These are phyloP conservation scores for Przewalskia tangutica DNA, from an alignment of 257 asterid genomes.

Conservation along the genomic window DNA sequence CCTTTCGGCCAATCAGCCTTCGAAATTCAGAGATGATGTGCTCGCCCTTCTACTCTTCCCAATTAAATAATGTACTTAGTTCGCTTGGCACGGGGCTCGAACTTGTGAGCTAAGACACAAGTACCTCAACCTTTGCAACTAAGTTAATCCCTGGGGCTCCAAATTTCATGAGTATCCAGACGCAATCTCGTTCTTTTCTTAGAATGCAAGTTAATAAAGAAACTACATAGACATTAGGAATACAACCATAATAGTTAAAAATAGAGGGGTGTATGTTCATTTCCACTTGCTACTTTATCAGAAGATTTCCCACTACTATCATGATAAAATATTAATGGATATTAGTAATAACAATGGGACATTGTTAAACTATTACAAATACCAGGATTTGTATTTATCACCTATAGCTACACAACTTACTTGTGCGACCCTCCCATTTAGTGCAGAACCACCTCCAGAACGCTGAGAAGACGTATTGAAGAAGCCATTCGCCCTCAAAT, in stretches of 20 bases:
- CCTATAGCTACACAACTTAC: constrained; percentile 38
- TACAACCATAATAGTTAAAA: not conserved
- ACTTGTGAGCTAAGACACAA: not conserved
- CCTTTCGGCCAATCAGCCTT: not conserved
- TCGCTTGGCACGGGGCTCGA: not conserved
- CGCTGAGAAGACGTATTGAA: constrained; percentile 66
- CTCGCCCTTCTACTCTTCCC: not conserved
- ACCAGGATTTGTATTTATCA: not conserved
- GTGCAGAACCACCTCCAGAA: constrained; percentile 61
- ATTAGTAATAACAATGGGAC: not conserved
- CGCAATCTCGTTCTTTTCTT: not conserved
- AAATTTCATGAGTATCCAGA: not conserved
- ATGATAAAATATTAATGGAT: not conserved
- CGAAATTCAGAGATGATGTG: not conserved
- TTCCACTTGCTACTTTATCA: not conserved
- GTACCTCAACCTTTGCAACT: not conserved
- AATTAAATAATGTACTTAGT: not conserved
- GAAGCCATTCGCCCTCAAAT: constrained; percentile 81
- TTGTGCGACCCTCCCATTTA: constrained; percentile 61
- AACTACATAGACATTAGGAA: not conserved
- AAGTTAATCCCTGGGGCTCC: not conserved
- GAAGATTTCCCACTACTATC: not conserved
- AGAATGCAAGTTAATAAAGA: not conserved
- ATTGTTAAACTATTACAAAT: not conserved
- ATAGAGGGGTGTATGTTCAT: not conserved